These are phyloP conservation scores for Colletotrichum eremochloae DNA, from an alignment of 2,329 filamentous ascomycete genomes.

Conservation along the genomic window DNA sequence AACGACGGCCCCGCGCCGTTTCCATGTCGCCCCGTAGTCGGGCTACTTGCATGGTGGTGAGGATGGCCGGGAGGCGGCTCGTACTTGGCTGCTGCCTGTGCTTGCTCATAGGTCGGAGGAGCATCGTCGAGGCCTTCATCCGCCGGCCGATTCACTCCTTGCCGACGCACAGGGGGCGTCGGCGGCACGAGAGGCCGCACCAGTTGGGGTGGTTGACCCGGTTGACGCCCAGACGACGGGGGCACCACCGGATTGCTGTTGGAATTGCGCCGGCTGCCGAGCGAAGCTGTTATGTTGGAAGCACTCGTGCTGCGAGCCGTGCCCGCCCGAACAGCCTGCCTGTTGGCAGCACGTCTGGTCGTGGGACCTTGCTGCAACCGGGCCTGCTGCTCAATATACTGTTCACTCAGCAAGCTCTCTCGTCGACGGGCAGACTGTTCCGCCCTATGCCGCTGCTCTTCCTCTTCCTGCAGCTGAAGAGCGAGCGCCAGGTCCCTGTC, in stretches of 20 bases:
- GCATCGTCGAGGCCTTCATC: constrained; percentile 63
- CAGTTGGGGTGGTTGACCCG: constrained; percentile 49
- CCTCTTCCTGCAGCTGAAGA: constrained; percentile 93
- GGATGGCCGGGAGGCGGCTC: constrained; percentile 66
- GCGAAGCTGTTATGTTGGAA: constrained; percentile 25
- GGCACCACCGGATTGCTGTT: constrained; percentile 38
- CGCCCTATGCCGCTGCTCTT: constrained; percentile 80
- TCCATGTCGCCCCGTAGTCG: constrained; percentile 42
- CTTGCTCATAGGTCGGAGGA: constrained; percentile 71
- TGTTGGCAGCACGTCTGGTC: constrained; percentile 44
- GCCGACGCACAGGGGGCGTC: constrained; percentile 53
- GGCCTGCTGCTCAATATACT: constrained; percentile 76
- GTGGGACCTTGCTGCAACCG: constrained; percentile 50
- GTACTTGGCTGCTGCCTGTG: constrained; percentile 64
- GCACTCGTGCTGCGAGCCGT: constrained; percentile 32
- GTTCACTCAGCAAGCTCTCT: constrained; percentile 78
- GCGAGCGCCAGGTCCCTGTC: constrained; percentile 91
- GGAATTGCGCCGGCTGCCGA: constrained; percentile 33
- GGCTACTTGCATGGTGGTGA: constrained; percentile 60
- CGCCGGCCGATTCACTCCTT: constrained; percentile 52
- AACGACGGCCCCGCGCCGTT: constrained; percentile 33
- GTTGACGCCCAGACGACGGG: constrained; percentile 28
- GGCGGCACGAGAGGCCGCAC: constrained; percentile 64
- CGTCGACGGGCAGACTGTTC: constrained; percentile 72
- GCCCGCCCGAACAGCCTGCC: constrained; percentile 42